Evolutionary conservation across 768 basidiomycete species (phyloP), one percentile per base, ranked within the genome.

Genomic region (Zangia roseola): DNA sequence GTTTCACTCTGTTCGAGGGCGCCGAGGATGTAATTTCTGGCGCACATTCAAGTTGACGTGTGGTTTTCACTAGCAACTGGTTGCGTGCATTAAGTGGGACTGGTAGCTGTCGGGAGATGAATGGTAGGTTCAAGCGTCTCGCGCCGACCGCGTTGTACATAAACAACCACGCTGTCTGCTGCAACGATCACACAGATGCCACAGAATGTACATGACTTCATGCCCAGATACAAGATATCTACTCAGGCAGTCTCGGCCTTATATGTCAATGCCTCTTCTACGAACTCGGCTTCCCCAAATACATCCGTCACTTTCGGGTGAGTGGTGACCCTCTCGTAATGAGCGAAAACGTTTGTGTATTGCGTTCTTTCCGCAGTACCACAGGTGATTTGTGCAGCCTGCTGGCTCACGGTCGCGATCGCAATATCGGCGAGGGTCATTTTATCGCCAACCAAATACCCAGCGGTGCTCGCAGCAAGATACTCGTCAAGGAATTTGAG

Each of bases 401-500:
- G 64, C 47, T 60, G 38, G 41, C 35, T 60, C 26, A 54, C 55
- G 10, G 47, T 56, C 19, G 62, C 64, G 8, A 67, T 38, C 16
- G 43, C 30, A 43, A 67, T 58, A 21, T 64, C 65, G 0, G 61
- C 64, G n/a, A 68, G 57, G 16, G 64, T 60, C 37, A 67, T 40
- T 35, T 21, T 14, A 25, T 62, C 58, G 9, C 50, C 54, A 28
- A 67, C 37, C 49, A 68, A 49, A 38, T 62, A 62, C 2, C 57
- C 59, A 41, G 56, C 53, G 0, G 43, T 6, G n/a, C 50, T 53
- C 21, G 42, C 40, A 21, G 55, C 54, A 23, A 67, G 62, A 28
- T 60, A 37, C 12, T 55, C 55, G 13, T 67, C 56, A n/a, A 69
- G 64, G 43, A 48, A 47, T 46, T 50, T 54, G 47, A 66, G 59